Conservation (phyloP, 192 early-diverging fungal genomes). For the Hyaloraphidium curvatum region DNA sequence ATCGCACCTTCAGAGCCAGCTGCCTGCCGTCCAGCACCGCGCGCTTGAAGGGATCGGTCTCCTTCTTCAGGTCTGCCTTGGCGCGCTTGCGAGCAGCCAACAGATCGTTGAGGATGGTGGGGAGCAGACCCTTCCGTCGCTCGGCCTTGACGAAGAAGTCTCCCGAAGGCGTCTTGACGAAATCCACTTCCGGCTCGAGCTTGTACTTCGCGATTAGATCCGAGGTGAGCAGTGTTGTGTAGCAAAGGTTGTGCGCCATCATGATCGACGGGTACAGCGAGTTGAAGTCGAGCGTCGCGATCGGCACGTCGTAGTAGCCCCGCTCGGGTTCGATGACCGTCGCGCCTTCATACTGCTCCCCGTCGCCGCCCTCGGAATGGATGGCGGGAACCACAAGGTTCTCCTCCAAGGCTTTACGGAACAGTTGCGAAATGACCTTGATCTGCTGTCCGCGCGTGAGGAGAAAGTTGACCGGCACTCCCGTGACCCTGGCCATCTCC, state of each 20-base stretch:
- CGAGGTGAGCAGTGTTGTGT: conserved; percentile 59
- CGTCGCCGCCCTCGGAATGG: conserved; percentile 59
- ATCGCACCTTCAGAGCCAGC: conserved; percentile 71
- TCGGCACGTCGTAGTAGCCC: conserved; percentile 87
- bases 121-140: conserved; percentile 56
- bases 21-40: conserved; percentile 93
- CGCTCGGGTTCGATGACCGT: conserved; percentile 86
- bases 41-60: conserved; percentile 85
- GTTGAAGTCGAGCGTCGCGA: conserved; percentile 94
- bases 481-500: conserved; percentile 97
- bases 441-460: conserved; percentile 90
- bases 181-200: conserved; percentile 61
- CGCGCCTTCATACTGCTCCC: conserved; percentile 88
- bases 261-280: conserved; percentile 98
- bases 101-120: conserved; percentile 63
- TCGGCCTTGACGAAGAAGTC: conserved; percentile 69
- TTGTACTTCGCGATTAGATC: conserved; percentile 35
- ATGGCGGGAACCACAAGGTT: conserved; percentile 78
- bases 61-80: conserved; percentile 84
- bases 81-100: conserved; percentile 80
- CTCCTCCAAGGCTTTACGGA: conserved; percentile 59
- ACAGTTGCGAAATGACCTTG: conserved; percentile 94
- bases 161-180: conserved; percentile 66
- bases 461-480: conserved; percentile 86
- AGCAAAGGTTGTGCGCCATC: conserved; percentile 98